Percentiles rank a stretch among this genome's conserved stretches.
phyloP scores from a whole-genome alignment of 768 basidiomycete species.

The Porphyrellus cyaneotinctus region DNA sequence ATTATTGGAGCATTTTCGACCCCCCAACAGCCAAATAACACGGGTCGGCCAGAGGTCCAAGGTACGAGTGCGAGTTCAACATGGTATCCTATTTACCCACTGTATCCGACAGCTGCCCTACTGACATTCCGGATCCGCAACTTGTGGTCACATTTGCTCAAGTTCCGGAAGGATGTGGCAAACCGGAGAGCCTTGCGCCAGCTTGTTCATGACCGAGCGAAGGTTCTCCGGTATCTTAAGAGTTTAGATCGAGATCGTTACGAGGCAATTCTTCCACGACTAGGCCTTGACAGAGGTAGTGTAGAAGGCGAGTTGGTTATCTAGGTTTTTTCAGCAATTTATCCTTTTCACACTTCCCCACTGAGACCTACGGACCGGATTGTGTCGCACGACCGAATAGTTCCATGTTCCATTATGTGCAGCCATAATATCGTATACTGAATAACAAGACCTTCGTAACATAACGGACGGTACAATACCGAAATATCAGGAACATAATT shows the following conservation, averaged over 20 bases:
- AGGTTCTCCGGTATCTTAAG: constrained; percentile 76
- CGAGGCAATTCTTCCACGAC: constrained; percentile 60
- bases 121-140: constrained; percentile 83
- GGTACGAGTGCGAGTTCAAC: constrained; percentile 41
- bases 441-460: constrained; percentile 17
- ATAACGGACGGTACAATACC: constrained; percentile 8
- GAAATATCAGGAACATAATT: constrained; percentile 17
- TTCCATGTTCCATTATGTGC: too few species aligned
- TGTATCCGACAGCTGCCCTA: constrained; percentile 61
- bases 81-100: not conserved
- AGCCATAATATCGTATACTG: constrained; percentile 1
- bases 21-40: constrained; percentile 60
- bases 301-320: constrained; percentile 91
- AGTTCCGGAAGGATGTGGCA: constrained; percentile 67
- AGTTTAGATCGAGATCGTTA: constrained; percentile 63
- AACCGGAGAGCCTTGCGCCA: constrained; percentile 73
- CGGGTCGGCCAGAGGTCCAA: constrained; percentile 87
- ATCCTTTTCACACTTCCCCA: too few species aligned
- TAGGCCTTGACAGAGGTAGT: constrained; percentile 73
- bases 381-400: too few species aligned
- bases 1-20: constrained; percentile 78
- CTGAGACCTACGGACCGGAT: too few species aligned
- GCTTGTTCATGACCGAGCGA: constrained; percentile 81
- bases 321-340: constrained; percentile 32
- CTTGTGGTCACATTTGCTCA: constrained; percentile 68